Evolutionary conservation across 352 stramenopile genomes (phyloP), one percentile per base, ranked within the genome.

Genomic region (Phytopythium montanum): DNA sequence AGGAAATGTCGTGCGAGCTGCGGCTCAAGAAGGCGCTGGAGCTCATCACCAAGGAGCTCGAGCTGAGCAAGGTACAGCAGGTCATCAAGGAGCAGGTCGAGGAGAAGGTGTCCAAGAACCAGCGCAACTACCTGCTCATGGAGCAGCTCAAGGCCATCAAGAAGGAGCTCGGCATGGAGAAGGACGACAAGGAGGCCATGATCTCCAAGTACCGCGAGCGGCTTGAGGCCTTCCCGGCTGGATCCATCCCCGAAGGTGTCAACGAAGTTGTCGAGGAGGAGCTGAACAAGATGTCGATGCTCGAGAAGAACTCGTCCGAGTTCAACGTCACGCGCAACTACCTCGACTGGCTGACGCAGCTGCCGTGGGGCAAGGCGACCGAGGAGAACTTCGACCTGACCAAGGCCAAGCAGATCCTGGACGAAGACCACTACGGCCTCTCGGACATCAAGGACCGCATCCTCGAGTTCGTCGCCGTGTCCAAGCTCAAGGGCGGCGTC

Each of bases 111-210:
- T 98, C 81, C n/a, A 97, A 99, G 70, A 94, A 97, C 60, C 97
- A 99, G 68, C 83, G 97, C 28, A 97, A 98, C 52, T 99, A 99
- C 72, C 84, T 99, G 64, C 76, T 99, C 16, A 98, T 92, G 69
- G 97, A 99, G 69, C 97, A 99, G 73, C 76, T 99, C 16, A 99
- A 99, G 73, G 96, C 85, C 0, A 99, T 99, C 64, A 99, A 99
- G 79, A 99, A 99, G 61, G 96, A 99, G 75, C 85, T 99, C 2
- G 97, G 97, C 16, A 97, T 99, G 80, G 97, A 99, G 66, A 98
- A 98, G 59, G 97, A 99, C 62, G 97, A 99, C 66, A 99, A 99
- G 64, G 96, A 99, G 41, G 92, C 90, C 4, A 90, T 99, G 61
- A 89, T 99, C 58, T 79, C 92, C 52, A 99, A 99, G 70, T 99